A percentile compares a stretch with the other conserved stretches of the same genome.
phyloP scores from a whole-genome alignment of 345 rosid species.

The Cochlearia excelsa region DNA sequence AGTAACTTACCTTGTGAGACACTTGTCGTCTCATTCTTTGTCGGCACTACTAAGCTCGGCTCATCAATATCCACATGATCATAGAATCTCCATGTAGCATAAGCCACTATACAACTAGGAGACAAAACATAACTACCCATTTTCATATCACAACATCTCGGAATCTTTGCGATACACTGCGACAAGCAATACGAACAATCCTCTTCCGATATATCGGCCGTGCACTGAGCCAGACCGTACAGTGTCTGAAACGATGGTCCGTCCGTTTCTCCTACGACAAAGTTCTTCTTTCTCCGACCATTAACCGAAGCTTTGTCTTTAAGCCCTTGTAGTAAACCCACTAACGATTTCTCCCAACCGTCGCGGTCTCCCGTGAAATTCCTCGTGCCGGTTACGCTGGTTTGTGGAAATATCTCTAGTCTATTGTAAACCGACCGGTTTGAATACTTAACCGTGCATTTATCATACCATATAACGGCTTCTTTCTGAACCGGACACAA shows the following conservation, averaged over 20 bases:
- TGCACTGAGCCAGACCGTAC: constrained; percentile 51
- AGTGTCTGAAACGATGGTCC: constrained; percentile 17
- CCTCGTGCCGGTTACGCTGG: constrained; percentile 5
- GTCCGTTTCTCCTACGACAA: constrained; percentile 25
- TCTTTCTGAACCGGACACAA: constrained; percentile 41
- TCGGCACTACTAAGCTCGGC: constrained; percentile 24
- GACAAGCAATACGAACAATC: constrained; percentile 46
- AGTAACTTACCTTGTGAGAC: constrained; percentile 6
- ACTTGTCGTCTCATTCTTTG: constrained; percentile 18
- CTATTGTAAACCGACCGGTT: constrained; percentile 34
- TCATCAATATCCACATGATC: constrained; percentile 21
- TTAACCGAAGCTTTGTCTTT: constrained; percentile 20
- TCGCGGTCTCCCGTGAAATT: constrained; percentile 33
- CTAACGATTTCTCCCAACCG: constrained; percentile 30
- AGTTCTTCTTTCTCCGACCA: constrained; percentile 31
- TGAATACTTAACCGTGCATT: constrained; percentile 48
- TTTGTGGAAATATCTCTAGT: constrained; percentile 21
- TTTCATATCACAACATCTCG: constrained; percentile 33
- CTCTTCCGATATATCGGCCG: constrained; percentile 42
- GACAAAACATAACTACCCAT: constrained; percentile 36
- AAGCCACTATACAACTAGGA: constrained; percentile 42
- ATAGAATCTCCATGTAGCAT: constrained; percentile 36
- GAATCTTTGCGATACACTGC: constrained; percentile 16
- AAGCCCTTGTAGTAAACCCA: constrained; percentile 25
- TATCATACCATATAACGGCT: constrained; percentile 39